Evolutionary conservation across 805 yeast species (phyloP).

Genomic region (Blastobotrys peoriensis): DNA sequence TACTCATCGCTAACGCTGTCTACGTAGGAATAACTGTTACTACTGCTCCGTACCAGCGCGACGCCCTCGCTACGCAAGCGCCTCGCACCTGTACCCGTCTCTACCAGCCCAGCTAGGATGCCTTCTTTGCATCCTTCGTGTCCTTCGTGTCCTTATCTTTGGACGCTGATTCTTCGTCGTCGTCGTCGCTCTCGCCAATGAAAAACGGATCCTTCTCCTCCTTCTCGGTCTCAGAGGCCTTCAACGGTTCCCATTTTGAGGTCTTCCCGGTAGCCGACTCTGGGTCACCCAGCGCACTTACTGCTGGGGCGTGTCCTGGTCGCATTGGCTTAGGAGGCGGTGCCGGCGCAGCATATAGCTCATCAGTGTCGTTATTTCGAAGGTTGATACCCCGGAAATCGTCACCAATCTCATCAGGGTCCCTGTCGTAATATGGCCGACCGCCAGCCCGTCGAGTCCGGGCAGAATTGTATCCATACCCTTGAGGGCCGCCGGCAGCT

Average conservation of each 20-base stretch:
- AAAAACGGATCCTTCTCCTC: slow-evolving; percentile 43
- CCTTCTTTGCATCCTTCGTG: slow-evolving; percentile 2
- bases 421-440: slow-evolving; percentile 39
- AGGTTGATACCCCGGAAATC: slow-evolving; percentile 47
- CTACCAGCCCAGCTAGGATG: too few species aligned
- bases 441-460: background rate
- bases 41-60: background rate
- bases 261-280: slow-evolving; percentile 8
- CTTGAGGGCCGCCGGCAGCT: background rate
- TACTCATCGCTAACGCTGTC: background rate
- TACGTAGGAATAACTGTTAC: background rate
- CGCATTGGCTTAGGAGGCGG: slow-evolving; percentile 30
- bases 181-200: slow-evolving; percentile 48
- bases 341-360: slow-evolving; percentile 7
- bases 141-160: slow-evolving; percentile 6
- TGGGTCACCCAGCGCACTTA: slow-evolving; percentile 21
- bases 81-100: too few species aligned
- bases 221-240: slow-evolving; percentile 35
- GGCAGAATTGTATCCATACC: background rate
- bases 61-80: too few species aligned
- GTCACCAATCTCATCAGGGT: slow-evolving; percentile 46
- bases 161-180: slow-evolving; percentile 21
- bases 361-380: slow-evolving; percentile 31
- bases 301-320: slow-evolving; percentile 15
- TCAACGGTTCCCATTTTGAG: slow-evolving; percentile 40